phyloP scores from a whole-genome alignment of 2,329 filamentous ascomycete species.

The Aquanectria penicillioides region DNA sequence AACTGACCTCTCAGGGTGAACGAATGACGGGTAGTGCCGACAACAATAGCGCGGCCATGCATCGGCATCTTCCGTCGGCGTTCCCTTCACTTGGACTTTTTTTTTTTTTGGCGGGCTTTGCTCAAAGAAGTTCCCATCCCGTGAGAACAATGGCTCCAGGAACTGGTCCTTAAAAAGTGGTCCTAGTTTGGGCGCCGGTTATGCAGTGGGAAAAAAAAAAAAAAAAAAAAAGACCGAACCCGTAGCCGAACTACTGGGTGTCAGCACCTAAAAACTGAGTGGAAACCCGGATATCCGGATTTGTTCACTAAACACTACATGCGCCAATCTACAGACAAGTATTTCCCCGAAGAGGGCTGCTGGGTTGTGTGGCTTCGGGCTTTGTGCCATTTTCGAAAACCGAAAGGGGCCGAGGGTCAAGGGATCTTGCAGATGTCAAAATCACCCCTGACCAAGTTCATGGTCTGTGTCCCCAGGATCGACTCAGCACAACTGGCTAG shows the following conservation, averaged over 20 bases:
- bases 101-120: no score
- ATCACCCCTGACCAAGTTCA: constrained; percentile 15
- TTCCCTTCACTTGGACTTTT: constrained; percentile 14
- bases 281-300: constrained; percentile 18
- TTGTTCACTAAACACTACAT: background rate
- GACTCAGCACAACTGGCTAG: no score
- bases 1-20: constrained; percentile 27
- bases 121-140: constrained; percentile 33
- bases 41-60: background rate
- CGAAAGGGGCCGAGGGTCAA: constrained; percentile 4
- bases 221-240: constrained; percentile 16
- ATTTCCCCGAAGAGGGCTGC: background rate
- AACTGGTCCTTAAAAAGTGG: constrained; percentile 28
- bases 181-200: constrained; percentile 4
- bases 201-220: no score
- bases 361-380: constrained; percentile 3
- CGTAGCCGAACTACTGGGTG: constrained; percentile 15
- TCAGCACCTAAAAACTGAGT: constrained; percentile 20
- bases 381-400: background rate
- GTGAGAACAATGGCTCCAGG: constrained; percentile 14
- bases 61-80: constrained; percentile 9
- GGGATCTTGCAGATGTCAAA: constrained; percentile 34
- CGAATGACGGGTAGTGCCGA: constrained; percentile 30
- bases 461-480: constrained; percentile 36
- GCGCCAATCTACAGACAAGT: background rate